Conservation (phyloP, 139 green algal species). For the Deuterostichococcus epilithicus region DNA sequence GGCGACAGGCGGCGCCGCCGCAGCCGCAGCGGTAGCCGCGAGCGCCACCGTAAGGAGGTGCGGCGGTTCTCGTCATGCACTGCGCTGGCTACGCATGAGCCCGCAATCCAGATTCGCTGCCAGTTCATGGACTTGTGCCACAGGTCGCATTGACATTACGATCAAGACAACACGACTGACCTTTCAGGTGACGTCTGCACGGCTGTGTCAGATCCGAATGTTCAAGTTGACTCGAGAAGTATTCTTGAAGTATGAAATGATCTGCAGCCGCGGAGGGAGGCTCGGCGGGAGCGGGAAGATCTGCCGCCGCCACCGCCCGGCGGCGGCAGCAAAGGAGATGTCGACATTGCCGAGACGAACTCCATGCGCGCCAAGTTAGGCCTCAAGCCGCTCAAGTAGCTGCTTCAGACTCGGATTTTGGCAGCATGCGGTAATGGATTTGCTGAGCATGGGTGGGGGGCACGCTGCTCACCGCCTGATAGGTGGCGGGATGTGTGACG, state of each 20-base stretch:
- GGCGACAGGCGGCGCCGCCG: not conserved
- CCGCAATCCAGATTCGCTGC: no score
- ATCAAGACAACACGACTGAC: no score
- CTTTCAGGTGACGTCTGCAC: no score
- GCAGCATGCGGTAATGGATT: not conserved
- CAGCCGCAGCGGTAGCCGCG: slow-evolving; percentile 7
- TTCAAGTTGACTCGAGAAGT: no score
- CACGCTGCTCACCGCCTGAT: no score
- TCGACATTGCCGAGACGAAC: slow-evolving; percentile 59
- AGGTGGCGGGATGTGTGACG: no score
- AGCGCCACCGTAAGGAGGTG: not conserved
- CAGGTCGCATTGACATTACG: no score
- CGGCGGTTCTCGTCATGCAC: not conserved
- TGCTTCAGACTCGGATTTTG: not conserved
- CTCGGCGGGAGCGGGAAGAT: slow-evolving; percentile 1
- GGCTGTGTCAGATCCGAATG: no score
- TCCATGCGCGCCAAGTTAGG: slow-evolving; percentile 64
- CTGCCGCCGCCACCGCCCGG: not conserved
- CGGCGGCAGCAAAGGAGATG: slow-evolving; percentile 1
- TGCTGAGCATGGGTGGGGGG: no score
- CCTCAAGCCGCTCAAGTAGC: slow-evolving; percentile 62
- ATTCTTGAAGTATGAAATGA: no score
- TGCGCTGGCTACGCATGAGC: no score
- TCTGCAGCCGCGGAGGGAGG: not conserved
- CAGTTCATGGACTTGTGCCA: no score